Percentiles rank a stretch among this genome's conserved stretches.
phyloP scores from a whole-genome alignment of 805 yeast species.

The Jamesozyma jinghongensis region DNA sequence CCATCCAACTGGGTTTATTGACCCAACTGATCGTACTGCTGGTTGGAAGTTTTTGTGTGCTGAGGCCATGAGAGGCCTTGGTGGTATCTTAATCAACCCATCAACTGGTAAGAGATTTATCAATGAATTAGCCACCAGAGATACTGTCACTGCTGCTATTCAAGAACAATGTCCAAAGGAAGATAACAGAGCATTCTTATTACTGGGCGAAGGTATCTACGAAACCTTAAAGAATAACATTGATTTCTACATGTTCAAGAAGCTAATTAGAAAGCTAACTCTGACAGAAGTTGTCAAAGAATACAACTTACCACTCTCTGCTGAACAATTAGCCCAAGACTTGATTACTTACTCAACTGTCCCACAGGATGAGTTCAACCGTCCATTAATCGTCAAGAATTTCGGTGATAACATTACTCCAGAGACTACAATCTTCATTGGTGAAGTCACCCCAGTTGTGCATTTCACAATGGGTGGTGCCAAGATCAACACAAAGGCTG shows the following conservation, averaged over 20 bases:
- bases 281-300: constrained; percentile 26
- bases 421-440: constrained; percentile 34
- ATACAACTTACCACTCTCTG: constrained; percentile 16
- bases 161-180: constrained; percentile 23
- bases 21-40: constrained; percentile 32
- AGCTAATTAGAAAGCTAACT: constrained; percentile 27
- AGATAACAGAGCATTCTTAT: constrained; percentile 28
- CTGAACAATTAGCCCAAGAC: constrained; percentile 19
- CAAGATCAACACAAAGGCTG: constrained; percentile 40
- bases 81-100: constrained; percentile 44
- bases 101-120: constrained; percentile 41
- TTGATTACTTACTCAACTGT: constrained; percentile 18
- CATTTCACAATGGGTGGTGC: constrained; percentile 67
- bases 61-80: constrained; percentile 50
- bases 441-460: constrained; percentile 50
- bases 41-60: constrained; percentile 51
- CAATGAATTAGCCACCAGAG: constrained; percentile 47
- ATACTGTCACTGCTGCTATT: constrained; percentile 40
- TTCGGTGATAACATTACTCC: constrained; percentile 22
- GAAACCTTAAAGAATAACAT: constrained; percentile 39
- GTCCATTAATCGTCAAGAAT: constrained; percentile 29
- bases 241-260: constrained; percentile 40
- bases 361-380: constrained; percentile 29
- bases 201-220: constrained; percentile 39
- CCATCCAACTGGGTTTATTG: constrained; percentile 56